Percentiles rank a stretch among this genome's conserved stretches.
Conservation (phyloP, 495 filamentous ascomycete genomes). For the Glutinoglossum americanum region DNA sequence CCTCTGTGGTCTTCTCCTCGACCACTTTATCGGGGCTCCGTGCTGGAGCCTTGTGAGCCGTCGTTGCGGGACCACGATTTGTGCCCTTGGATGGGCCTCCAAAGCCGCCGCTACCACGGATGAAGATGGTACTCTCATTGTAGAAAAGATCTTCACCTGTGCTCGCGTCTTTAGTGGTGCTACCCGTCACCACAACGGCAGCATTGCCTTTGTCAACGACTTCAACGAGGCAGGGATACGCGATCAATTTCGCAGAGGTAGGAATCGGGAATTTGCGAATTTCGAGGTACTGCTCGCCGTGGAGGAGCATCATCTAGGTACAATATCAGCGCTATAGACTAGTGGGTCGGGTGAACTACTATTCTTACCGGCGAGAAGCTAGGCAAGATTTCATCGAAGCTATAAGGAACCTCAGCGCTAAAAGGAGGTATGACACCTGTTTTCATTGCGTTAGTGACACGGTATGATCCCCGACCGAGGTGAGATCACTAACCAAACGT, state of each 20-base stretch:
- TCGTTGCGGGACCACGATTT: conserved; percentile 58
- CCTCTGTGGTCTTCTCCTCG: conserved; percentile 77
- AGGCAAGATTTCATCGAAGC: conserved; percentile 62
- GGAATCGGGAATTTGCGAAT: conserved; percentile 87
- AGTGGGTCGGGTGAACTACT: not conserved
- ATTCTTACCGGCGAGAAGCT: conserved; percentile 51
- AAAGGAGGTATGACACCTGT: conserved; percentile 63
- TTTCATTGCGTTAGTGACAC: not conserved
- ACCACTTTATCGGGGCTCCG: conserved; percentile 60
- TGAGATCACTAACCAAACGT: conserved; percentile 42
- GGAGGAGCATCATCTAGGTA: conserved; percentile 74
- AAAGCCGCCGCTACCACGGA: conserved; percentile 83
- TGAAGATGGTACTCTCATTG: conserved; percentile 82
- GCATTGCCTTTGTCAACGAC: conserved; percentile 91
- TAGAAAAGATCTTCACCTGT: conserved; percentile 87
- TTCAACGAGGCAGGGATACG: conserved; percentile 72
- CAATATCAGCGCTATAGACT: not conserved
- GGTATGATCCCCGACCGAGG: not conserved
- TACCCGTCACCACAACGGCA: conserved; percentile 60
- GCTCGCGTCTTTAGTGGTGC: conserved; percentile 54
- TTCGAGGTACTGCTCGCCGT: conserved; percentile 97
- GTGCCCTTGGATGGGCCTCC: conserved; percentile 62
- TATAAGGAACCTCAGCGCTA: conserved; percentile 61
- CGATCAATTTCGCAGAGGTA: conserved; percentile 59
- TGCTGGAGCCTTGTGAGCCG: conserved; percentile 54